A percentile compares a stretch with the other conserved stretches of the same genome.
Conservation (phyloP, 2,329 filamentous ascomycete genomes). For the Colletotrichum navitas region DNA sequence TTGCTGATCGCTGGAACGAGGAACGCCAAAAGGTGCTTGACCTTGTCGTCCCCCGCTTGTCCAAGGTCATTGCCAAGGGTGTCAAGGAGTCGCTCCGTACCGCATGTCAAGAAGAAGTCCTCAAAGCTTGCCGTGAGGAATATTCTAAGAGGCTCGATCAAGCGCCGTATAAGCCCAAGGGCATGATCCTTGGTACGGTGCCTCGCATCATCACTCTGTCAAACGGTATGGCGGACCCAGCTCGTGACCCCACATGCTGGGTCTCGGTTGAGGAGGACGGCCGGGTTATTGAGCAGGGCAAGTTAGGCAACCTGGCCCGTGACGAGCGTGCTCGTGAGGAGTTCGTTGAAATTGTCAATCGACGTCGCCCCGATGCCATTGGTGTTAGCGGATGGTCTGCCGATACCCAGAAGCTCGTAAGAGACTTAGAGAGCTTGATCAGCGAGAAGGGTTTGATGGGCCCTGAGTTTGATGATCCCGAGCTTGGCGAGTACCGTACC, state of each 20-base stretch:
- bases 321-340: slow-evolving; percentile 76
- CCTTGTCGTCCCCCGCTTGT: slow-evolving; percentile 82
- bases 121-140: slow-evolving; percentile 88
- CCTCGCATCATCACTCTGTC: slow-evolving; percentile 90
- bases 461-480: slow-evolving; percentile 83
- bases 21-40: slow-evolving; percentile 89
- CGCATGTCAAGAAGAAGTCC: slow-evolving; percentile 92
- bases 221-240: slow-evolving; percentile 81
- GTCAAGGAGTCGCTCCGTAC: slow-evolving; percentile 95
- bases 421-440: slow-evolving; percentile 83
- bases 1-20: slow-evolving; percentile 94
- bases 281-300: slow-evolving; percentile 88
- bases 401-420: slow-evolving; percentile 86
- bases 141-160: slow-evolving; percentile 94
- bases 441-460: slow-evolving; percentile 82
- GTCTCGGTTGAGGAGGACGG: slow-evolving; percentile 95
- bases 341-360: slow-evolving; percentile 83
- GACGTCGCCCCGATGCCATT: slow-evolving; percentile 89
- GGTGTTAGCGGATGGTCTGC: slow-evolving; percentile 90
- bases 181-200: slow-evolving; percentile 87
- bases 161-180: slow-evolving; percentile 94
- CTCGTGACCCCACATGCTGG: slow-evolving; percentile 87
- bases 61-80: slow-evolving; percentile 86
- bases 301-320: slow-evolving; percentile 81
- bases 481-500: slow-evolving; percentile 79